Percentiles rank a stretch among this genome's conserved stretches.
Conservation (phyloP, 2,329 filamentous ascomycete species). For the Aspergillus ochraceus region DNA sequence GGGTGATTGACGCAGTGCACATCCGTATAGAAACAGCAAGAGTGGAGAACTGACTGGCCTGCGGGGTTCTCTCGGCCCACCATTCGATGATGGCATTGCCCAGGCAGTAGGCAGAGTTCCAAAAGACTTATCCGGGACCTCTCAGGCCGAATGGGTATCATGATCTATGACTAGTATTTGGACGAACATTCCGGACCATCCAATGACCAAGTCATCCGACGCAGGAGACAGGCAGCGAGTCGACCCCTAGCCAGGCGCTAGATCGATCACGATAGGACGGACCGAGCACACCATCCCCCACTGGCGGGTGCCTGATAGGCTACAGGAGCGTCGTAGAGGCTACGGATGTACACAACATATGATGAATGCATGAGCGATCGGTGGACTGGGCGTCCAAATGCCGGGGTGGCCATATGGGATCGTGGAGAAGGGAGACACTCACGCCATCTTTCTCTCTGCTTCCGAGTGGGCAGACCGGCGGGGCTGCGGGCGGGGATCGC, state of each 20-base stretch:
- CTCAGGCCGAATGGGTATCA: background rate
- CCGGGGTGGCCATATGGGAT: background rate
- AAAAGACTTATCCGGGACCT: background rate
- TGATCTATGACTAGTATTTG: background rate
- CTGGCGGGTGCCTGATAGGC: background rate
- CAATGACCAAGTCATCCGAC: background rate
- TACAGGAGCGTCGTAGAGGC: background rate
- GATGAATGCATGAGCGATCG: background rate
- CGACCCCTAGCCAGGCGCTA: too few relatives aligned
- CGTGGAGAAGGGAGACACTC: background rate
- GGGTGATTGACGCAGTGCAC: background rate
- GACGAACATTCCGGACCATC: background rate
- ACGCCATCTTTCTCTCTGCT: conserved; percentile 4
- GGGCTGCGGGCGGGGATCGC: background rate
- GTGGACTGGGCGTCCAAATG: background rate
- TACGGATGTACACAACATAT: background rate
- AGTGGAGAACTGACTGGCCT: background rate
- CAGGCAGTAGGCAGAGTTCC: too few relatives aligned
- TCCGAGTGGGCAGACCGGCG: background rate
- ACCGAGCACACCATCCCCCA: background rate
- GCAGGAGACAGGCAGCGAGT: background rate
- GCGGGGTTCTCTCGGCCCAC: background rate
- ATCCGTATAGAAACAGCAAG: background rate
- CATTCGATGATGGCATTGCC: background rate
- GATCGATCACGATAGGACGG: background rate